phyloP scores from a whole-genome alignment of 2,329 filamentous ascomycete genomes.

The Leptodontidium sp. region DNA sequence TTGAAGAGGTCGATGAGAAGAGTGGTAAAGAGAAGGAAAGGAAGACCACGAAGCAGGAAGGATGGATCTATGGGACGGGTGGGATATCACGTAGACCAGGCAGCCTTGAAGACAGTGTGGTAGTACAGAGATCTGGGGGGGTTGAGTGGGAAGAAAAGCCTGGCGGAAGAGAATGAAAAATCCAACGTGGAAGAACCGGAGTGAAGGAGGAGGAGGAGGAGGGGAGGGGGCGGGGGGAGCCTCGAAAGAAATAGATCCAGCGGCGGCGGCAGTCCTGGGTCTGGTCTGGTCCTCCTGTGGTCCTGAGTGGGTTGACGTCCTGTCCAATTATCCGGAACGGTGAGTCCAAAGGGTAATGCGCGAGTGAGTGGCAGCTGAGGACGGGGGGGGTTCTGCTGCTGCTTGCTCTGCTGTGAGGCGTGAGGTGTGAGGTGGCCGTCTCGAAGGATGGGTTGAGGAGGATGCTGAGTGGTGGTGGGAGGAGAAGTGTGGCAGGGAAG shows the following conservation, averaged over 20 bases:
- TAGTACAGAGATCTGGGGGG: slow-evolving; percentile 37
- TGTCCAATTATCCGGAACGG: slow-evolving; percentile 40
- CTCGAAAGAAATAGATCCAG: slow-evolving; percentile 43
- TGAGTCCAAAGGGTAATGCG: slow-evolving; percentile 35
- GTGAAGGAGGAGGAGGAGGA: slow-evolving; percentile 23
- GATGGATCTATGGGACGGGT: slow-evolving; percentile 41
- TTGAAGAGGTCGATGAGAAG: slow-evolving; percentile 41
- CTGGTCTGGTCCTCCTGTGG: neutral
- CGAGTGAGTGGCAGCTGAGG: slow-evolving; percentile 36
- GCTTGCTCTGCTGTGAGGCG: slow-evolving; percentile 6
- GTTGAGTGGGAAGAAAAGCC: neutral
- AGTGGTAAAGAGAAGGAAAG: slow-evolving; percentile 43
- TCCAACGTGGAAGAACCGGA: slow-evolving; percentile 30
- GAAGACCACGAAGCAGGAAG: slow-evolving; percentile 42
- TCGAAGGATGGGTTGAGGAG: slow-evolving; percentile 11
- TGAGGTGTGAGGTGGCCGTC: slow-evolving; percentile 31
- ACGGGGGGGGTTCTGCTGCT: neutral
- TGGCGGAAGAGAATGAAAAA: slow-evolving; percentile 2
- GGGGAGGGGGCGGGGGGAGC: slow-evolving; percentile 35
- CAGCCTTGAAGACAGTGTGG: slow-evolving; percentile 44
- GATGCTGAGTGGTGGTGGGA: slow-evolving; percentile 16
- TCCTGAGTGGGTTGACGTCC: slow-evolving; percentile 19
- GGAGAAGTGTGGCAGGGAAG: neutral
- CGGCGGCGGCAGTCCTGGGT: slow-evolving; percentile 16
- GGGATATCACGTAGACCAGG: slow-evolving; percentile 47